A percentile compares a stretch with the other conserved stretches of the same genome.
phyloP scores from a whole-genome alignment of 352 stramenopile genomes.

The Pythium volutum region DNA sequence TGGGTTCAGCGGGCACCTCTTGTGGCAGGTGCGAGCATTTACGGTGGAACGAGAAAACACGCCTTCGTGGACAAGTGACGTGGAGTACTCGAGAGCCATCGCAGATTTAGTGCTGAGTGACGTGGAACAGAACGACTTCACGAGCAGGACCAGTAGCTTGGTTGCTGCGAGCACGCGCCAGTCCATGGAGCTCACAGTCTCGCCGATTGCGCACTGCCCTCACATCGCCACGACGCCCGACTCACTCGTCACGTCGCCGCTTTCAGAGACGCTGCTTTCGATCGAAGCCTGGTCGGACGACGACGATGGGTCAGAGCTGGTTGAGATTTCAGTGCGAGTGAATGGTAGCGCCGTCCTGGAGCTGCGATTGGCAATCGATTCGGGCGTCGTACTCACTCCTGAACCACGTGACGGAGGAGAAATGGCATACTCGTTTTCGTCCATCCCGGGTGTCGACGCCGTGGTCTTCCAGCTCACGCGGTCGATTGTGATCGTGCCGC shows the following conservation, averaged over 20 bases:
- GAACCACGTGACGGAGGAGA: constrained; percentile 5
- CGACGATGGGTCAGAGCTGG: constrained; percentile 12
- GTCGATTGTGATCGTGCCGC: constrained; percentile 13
- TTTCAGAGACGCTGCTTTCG: constrained; percentile 21
- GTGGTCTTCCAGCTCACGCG: constrained; percentile 1
- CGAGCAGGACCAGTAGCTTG: neutral
- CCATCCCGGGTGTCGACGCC: neutral
- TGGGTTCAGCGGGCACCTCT: constrained; percentile 18
- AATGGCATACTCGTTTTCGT: neutral
- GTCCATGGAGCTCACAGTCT: neutral
- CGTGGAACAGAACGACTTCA: neutral
- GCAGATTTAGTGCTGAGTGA: neutral
- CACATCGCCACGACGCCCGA: constrained; percentile 21
- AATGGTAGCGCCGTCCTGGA: constrained; percentile 13
- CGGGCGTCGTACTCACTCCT: neutral
- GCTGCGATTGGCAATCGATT: neutral
- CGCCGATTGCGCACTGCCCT: constrained; percentile 29
- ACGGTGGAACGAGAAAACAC: constrained; percentile 8
- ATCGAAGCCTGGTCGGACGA: constrained; percentile 28
- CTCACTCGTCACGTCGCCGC: constrained; percentile 27
- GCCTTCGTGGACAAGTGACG: neutral
- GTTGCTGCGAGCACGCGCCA: neutral
- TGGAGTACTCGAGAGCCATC: neutral
- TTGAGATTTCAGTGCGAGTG: constrained; percentile 3
- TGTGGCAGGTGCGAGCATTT: constrained; percentile 10